Evolutionary conservation across 257 asterid species (phyloP).

Genomic region (Ocimum tenuiflorum): DNA sequence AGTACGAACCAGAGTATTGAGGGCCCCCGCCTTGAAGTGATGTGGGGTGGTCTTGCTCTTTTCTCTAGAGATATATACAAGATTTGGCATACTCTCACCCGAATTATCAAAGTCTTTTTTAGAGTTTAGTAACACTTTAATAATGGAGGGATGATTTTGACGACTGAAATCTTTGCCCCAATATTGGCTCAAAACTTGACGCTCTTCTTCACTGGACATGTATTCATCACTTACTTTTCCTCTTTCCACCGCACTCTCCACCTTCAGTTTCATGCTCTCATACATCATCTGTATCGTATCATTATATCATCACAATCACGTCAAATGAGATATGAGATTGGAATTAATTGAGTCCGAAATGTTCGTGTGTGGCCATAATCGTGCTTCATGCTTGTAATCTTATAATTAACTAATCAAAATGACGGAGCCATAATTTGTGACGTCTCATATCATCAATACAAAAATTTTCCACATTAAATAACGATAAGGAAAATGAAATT

Average conservation of each 20-base stretch:
- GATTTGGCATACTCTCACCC: constrained; percentile 51
- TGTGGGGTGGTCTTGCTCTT: constrained; percentile 43
- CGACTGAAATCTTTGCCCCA: constrained; percentile 29
- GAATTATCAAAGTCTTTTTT: constrained; percentile 29
- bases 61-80: constrained; percentile 56
- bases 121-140: constrained; percentile 39
- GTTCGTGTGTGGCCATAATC: no score
- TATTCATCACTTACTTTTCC: constrained; percentile 33
- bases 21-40: constrained; percentile 79
- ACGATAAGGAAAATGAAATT: no score
- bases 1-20: constrained; percentile 49
- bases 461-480: no score
- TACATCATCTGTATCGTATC: constrained; percentile 34
- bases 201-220: constrained; percentile 28
- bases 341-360: no score
- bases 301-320: no score
- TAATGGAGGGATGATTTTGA: constrained; percentile 41
- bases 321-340: background rate
- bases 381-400: no score
- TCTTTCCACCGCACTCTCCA: constrained; percentile 32
- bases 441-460: no score
- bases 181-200: constrained; percentile 27
- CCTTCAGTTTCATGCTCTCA: constrained; percentile 39
- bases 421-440: no score
- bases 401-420: no score